A percentile compares a stretch with the other conserved stretches of the same genome.
Conservation (phyloP, 2,329 filamentous ascomycete species). For the Cordyceps sp. region DNA sequence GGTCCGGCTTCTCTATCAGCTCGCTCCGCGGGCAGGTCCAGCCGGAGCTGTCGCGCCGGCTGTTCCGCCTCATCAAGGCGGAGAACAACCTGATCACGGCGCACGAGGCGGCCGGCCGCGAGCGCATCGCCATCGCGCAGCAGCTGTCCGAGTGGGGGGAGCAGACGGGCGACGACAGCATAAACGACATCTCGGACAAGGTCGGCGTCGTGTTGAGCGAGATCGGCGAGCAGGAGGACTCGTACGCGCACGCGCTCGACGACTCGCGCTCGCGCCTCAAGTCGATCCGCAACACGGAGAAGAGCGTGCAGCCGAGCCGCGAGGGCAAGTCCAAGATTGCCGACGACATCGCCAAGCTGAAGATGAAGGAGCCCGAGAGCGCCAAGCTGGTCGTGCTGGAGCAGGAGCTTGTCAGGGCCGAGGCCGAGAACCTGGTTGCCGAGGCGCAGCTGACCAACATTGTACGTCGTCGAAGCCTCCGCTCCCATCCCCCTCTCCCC, state of each 20-base stretch:
- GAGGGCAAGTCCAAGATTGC: slow-evolving; percentile 76
- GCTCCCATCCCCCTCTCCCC: not conserved
- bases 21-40: slow-evolving; percentile 74
- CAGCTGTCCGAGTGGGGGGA: slow-evolving; percentile 97
- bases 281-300: slow-evolving; percentile 87
- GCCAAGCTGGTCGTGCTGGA: slow-evolving; percentile 70
- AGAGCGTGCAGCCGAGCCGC: slow-evolving; percentile 81
- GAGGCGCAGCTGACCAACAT: slow-evolving; percentile 94
- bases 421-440: slow-evolving; percentile 89
- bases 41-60: slow-evolving; percentile 73
- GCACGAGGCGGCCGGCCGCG: slow-evolving; percentile 70
- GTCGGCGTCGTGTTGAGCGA: slow-evolving; percentile 82
- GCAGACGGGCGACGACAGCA: slow-evolving; percentile 68
- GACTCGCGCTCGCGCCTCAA: slow-evolving; percentile 73
- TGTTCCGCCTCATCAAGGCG: slow-evolving; percentile 87
- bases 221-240: slow-evolving; percentile 84
- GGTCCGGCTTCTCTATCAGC: slow-evolving; percentile 56
- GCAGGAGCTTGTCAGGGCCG: slow-evolving; percentile 89
- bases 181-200: slow-evolving; percentile 90
- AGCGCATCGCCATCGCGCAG: slow-evolving; percentile 68
- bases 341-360: slow-evolving; percentile 84
- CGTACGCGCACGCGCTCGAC: slow-evolving; percentile 73
- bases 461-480: slow-evolving; percentile 32
- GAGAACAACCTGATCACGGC: slow-evolving; percentile 77
- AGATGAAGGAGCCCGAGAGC: slow-evolving; percentile 81